Percentiles rank a stretch among this genome's conserved stretches.
These are phyloP conservation scores for Penicillium janthinellum DNA, from an alignment of 2,329 filamentous ascomycete genomes.

Conservation along the genomic window DNA sequence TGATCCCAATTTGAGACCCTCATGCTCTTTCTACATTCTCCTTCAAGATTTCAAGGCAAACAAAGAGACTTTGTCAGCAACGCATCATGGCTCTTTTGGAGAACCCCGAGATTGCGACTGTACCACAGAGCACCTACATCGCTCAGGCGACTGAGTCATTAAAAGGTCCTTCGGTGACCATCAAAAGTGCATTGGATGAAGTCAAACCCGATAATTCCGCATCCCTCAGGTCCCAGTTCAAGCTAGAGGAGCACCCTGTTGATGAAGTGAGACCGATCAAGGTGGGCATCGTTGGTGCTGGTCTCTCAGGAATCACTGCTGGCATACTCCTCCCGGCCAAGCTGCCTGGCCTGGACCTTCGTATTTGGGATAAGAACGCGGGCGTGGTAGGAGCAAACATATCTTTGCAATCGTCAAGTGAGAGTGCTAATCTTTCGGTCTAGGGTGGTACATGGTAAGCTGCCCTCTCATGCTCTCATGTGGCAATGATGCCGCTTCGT, in stretches of 20 bases:
- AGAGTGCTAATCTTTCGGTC: background rate
- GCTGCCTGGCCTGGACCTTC: conserved; percentile 66
- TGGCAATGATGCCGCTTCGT: no score
- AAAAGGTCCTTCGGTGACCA: conserved; percentile 17
- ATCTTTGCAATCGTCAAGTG: background rate
- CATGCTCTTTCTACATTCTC: background rate
- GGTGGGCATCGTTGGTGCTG: conserved; percentile 66
- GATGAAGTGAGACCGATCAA: conserved; percentile 53
- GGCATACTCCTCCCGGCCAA: conserved; percentile 69
- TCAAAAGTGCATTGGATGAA: conserved; percentile 10
- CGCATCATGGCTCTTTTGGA: conserved; percentile 22
- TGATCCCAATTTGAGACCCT: background rate
- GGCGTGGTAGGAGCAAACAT: conserved; percentile 58
- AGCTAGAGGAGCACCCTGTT: conserved; percentile 49
- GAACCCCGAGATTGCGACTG: conserved; percentile 3
- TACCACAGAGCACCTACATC: conserved; percentile 10
- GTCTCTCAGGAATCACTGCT: conserved; percentile 64
- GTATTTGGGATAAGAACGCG: conserved; percentile 68
- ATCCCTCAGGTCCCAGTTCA: conserved; percentile 27
- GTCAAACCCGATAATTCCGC: background rate
- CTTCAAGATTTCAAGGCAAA: background rate
- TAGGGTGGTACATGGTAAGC: conserved; percentile 51
- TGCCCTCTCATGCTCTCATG: background rate
- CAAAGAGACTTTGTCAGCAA: background rate
- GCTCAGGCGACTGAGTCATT: conserved; percentile 10